Evolutionary conservation across 176 grass and related monocot genomes (phyloP).

Genomic region (Cymbopogon citratus): DNA sequence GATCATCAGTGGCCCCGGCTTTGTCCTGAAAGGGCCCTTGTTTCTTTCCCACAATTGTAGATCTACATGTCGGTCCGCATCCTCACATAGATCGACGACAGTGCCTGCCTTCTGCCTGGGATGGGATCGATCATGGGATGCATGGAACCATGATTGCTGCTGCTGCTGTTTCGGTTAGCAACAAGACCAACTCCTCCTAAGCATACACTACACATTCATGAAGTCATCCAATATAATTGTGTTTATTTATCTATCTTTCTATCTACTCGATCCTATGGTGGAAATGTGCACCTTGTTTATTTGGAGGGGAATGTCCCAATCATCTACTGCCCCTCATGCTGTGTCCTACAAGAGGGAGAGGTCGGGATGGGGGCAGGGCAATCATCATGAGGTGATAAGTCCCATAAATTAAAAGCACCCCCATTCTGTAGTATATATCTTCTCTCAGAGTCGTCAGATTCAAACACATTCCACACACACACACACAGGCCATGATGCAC

Average conservation of each 20-base stretch:
- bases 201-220: neutral
- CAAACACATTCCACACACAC: neutral
- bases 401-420: slow-evolving; percentile 17
- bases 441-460: neutral
- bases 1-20: neutral
- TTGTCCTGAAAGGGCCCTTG: slow-evolving; percentile 12
- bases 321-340: neutral
- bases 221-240: neutral
- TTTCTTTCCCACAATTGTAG: slow-evolving; percentile 25
- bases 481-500: neutral
- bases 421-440: slow-evolving; percentile 10
- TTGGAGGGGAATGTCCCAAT: too few relatives aligned
- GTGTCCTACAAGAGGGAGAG: slow-evolving; percentile 7
- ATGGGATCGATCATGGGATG: neutral
- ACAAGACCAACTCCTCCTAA: neutral
- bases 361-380: neutral
- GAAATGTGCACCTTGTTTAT: too few relatives aligned
- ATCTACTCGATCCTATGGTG: too few relatives aligned
- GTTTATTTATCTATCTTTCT: neutral
- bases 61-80: neutral
- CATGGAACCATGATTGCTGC: neutral
- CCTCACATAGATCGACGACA: neutral
- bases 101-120: neutral
- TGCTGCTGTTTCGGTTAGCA: neutral
- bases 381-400: slow-evolving; percentile 64